phyloP scores from a whole-genome alignment of 352 stramenopile genomes.

The Elongisporangium senticosum region DNA sequence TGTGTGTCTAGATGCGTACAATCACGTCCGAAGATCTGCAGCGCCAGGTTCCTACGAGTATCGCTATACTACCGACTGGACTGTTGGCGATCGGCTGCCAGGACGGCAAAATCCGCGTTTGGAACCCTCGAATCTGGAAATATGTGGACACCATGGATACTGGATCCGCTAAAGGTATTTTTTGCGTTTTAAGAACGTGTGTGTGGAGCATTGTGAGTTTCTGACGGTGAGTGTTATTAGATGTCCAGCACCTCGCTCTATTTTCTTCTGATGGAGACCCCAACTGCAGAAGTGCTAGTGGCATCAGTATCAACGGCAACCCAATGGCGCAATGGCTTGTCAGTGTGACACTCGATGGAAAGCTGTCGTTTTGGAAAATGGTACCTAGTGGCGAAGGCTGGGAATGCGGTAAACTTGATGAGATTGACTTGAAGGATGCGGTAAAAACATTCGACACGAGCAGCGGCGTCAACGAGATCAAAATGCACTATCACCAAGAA shows the following conservation, averaged over 20 bases:
- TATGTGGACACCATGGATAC: slow-evolving; percentile 60
- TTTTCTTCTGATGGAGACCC: slow-evolving; percentile 33
- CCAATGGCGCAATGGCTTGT: slow-evolving; percentile 32
- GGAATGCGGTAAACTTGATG: slow-evolving; percentile 44
- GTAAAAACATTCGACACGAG: slow-evolving; percentile 51
- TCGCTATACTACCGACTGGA: slow-evolving; percentile 54
- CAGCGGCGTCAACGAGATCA: slow-evolving; percentile 54
- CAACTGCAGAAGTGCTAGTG: slow-evolving; percentile 17
- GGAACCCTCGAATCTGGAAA: slow-evolving; percentile 52
- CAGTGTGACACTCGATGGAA: slow-evolving; percentile 50
- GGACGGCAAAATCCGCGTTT: slow-evolving; percentile 71
- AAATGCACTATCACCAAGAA: slow-evolving; percentile 55
- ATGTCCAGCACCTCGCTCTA: slow-evolving; percentile 66
- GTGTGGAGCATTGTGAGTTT: neutral
- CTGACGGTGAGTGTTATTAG: slow-evolving; percentile 9
- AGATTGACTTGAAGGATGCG: slow-evolving; percentile 57
- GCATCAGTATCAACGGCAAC: slow-evolving; percentile 9
- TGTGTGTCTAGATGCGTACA: slow-evolving; percentile 21
- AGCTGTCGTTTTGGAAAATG: slow-evolving; percentile 40
- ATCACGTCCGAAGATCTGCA: slow-evolving; percentile 52
- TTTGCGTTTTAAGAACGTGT: neutral
- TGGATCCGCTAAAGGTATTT: slow-evolving; percentile 37
- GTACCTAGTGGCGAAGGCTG: slow-evolving; percentile 29
- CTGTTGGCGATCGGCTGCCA: slow-evolving; percentile 69
- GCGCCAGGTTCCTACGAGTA: slow-evolving; percentile 46